These are phyloP conservation scores for Sclerotinia spermophila DNA, from an alignment of 2,329 filamentous ascomycete species.

Conservation along the genomic window DNA sequence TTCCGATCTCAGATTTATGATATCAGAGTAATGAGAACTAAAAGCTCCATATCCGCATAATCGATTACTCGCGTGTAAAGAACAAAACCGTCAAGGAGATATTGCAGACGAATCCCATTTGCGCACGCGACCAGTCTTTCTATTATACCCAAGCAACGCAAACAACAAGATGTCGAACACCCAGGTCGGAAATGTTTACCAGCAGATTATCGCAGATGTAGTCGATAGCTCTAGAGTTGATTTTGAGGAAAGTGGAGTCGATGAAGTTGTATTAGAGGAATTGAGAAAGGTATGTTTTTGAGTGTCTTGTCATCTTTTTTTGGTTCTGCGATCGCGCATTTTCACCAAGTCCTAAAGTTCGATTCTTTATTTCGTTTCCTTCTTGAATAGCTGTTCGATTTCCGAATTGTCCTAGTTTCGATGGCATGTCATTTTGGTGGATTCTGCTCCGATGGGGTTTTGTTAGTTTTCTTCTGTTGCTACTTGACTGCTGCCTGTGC, in stretches of 20 bases:
- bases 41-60: background rate
- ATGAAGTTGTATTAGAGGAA: conserved; percentile 80
- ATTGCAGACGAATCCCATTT: background rate
- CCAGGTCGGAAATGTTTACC: conserved; percentile 68
- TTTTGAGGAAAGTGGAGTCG: conserved; percentile 94
- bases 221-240: conserved; percentile 89
- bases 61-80: conserved; percentile 11
- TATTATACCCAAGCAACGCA: conserved; percentile 11
- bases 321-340: conserved; percentile 5
- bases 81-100: background rate
- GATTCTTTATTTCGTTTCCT: conserved; percentile 1
- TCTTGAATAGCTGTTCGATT: background rate
- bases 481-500: conserved; percentile 25
- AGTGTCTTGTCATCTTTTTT: background rate
- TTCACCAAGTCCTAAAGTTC: conserved; percentile 1
- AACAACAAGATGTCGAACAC: conserved; percentile 36
- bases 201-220: conserved; percentile 75
- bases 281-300: conserved; percentile 71
- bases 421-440: background rate
- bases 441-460: background rate
- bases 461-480: conserved; percentile 3
- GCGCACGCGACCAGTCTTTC: background rate
- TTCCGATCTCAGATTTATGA: background rate
- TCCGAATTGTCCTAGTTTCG: background rate
- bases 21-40: background rate